A percentile compares a stretch with the other conserved stretches of the same genome.
phyloP scores from a whole-genome alignment of 1,284 basidiomycete genomes.

The Neolentinus lepideus region DNA sequence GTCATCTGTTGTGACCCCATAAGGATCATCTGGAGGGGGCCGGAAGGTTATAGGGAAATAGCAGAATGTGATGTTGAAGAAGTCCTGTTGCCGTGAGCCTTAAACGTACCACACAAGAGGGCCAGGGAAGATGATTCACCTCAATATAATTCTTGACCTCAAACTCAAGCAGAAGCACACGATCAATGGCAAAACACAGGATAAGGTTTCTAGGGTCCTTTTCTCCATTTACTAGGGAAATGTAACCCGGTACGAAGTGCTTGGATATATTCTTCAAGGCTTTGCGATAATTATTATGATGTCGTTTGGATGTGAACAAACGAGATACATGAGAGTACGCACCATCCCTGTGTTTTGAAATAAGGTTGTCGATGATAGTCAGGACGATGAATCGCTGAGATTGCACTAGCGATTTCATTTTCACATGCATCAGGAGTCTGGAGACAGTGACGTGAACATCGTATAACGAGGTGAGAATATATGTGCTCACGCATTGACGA shows the following conservation, averaged over 20 bases:
- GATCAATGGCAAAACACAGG: constrained; percentile 82
- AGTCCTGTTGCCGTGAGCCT: constrained; percentile 42
- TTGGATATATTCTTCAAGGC: constrained; percentile 69
- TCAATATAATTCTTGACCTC: constrained; percentile 71
- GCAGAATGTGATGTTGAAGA: constrained; percentile 96
- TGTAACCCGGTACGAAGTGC: constrained; percentile 74
- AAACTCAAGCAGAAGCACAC: constrained; percentile 85
- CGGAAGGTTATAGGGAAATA: constrained; percentile 99
- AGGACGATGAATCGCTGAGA: constrained; percentile 80
- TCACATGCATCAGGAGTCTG: constrained; percentile 76
- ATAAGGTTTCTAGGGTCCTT: constrained; percentile 97
- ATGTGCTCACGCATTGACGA: constrained; percentile 62
- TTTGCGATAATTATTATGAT: constrained; percentile 15
- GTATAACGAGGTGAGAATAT: not conserved
- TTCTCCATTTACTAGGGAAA: constrained; percentile 83
- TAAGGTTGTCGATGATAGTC: constrained; percentile 73
- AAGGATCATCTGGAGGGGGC: constrained; percentile 91
- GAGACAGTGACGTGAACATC: constrained; percentile 4
- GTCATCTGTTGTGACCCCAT: constrained; percentile 88
- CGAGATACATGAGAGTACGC: constrained; percentile 9
- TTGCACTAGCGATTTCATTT: constrained; percentile 79
- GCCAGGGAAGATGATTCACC: constrained; percentile 35
- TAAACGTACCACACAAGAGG: not conserved
- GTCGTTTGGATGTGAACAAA: not conserved
- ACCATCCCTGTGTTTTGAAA: constrained; percentile 73